These are phyloP conservation scores for Onygena corvina DNA, from an alignment of 2,329 filamentous ascomycete genomes.

Conservation along the genomic window DNA sequence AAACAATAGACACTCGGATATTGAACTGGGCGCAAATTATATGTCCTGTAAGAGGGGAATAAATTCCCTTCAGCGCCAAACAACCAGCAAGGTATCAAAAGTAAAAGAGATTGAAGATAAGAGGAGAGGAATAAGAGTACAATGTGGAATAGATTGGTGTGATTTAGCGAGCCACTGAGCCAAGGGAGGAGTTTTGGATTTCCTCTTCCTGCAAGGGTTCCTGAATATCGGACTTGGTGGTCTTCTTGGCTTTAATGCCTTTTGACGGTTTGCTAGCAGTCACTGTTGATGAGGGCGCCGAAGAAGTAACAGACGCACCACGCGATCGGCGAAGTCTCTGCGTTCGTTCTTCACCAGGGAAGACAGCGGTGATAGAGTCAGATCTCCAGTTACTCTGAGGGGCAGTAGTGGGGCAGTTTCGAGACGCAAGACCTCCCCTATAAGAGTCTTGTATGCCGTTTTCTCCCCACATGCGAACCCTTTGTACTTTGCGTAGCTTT, in stretches of 20 bases:
- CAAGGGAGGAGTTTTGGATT: background rate
- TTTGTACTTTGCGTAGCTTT: conserved; percentile 74
- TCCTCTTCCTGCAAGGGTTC: background rate
- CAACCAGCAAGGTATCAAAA: background rate
- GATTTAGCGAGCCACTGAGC: conserved; percentile 1
- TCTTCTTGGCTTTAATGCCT: background rate
- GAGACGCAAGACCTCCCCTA: conserved; percentile 10
- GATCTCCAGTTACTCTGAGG: conserved; percentile 12
- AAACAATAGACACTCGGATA: background rate
- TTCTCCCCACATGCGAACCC: conserved; percentile 73
- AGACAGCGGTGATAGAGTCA: conserved; percentile 11
- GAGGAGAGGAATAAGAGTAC: background rate
- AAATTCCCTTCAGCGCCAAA: background rate
- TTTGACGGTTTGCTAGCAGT: background rate
- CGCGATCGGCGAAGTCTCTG: conserved; percentile 10
- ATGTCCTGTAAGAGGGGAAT: background rate
- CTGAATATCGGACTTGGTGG: background rate
- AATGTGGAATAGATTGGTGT: background rate
- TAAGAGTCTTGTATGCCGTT: conserved; percentile 25
- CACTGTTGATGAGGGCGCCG: conserved; percentile 1
- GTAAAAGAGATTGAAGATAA: background rate
- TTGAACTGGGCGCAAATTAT: background rate
- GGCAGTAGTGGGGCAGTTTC: conserved; percentile 1
- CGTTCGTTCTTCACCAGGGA: conserved; percentile 11
- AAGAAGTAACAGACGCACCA: conserved; percentile 6